These are phyloP conservation scores for Chrysosphaeria jannelii DNA, from an alignment of 2,329 filamentous ascomycete genomes.

Conservation along the genomic window DNA sequence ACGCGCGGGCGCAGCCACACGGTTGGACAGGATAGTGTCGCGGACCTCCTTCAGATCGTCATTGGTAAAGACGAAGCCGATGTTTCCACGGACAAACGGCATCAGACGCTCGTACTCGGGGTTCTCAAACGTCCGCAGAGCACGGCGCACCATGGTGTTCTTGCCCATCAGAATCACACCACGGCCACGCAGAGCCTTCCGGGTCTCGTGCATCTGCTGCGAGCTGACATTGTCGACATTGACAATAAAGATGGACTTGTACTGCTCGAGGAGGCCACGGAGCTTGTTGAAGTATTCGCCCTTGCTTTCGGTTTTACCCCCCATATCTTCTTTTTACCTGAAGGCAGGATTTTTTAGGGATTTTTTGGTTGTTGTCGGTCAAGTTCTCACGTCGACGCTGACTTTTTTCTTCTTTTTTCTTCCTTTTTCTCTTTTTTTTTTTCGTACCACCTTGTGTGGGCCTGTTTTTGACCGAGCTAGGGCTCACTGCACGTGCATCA, in stretches of 20 bases:
- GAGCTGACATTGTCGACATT: slow-evolving; percentile 98
- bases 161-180: slow-evolving; percentile 98
- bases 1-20: slow-evolving; percentile 90
- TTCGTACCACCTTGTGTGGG: too few relatives aligned
- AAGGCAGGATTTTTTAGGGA: slow-evolving; percentile 98
- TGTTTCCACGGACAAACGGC: slow-evolving; percentile 85
- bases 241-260: slow-evolving; percentile 95
- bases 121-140: slow-evolving; percentile 87
- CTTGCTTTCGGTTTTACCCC: slow-evolving; percentile 82
- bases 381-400: too few relatives aligned
- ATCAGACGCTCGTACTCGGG: slow-evolving; percentile 97
- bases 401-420: too few relatives aligned
- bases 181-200: slow-evolving; percentile 63
- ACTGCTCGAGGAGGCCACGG: slow-evolving; percentile 85
- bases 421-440: slow-evolving; percentile 2
- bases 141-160: slow-evolving; percentile 99
- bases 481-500: too few relatives aligned
- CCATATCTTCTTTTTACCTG: slow-evolving; percentile 83
- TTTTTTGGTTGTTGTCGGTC: slow-evolving; percentile 2
- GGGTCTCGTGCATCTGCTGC: slow-evolving; percentile 99
- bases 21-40: slow-evolving; percentile 86
- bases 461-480: too few relatives aligned
- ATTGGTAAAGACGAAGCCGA: slow-evolving; percentile 99
- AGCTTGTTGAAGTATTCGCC: slow-evolving; percentile 98
- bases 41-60: slow-evolving; percentile 70